Conservation (phyloP, 805 yeast species). For the Kodamaea sagamina region DNA sequence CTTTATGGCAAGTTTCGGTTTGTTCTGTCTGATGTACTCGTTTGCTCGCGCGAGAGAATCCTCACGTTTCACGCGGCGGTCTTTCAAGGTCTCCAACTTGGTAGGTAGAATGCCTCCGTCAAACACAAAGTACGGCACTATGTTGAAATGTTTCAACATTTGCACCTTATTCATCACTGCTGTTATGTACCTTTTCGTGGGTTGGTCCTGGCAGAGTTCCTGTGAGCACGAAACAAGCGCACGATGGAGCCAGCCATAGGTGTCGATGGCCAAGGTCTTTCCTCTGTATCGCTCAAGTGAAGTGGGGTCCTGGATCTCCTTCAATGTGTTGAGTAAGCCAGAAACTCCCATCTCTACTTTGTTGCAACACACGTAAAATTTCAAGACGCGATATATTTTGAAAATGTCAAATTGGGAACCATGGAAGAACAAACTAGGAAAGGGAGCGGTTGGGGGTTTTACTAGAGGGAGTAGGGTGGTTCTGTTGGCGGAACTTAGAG, state of each 20-base stretch:
- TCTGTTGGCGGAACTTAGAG: no score
- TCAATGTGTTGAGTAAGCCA: conserved; percentile 78
- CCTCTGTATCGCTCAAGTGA: conserved; percentile 67
- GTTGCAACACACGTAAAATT: neutral
- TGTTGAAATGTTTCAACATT: conserved; percentile 65
- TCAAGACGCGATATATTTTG: no score
- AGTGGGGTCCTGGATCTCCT: conserved; percentile 65
- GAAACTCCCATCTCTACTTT: conserved; percentile 67
- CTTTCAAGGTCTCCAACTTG: conserved; percentile 70
- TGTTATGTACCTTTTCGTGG: conserved; percentile 71
- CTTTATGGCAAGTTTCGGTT: conserved; percentile 60
- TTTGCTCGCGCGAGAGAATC: conserved; percentile 61
- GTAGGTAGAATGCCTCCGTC: conserved; percentile 89
- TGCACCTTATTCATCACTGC: conserved; percentile 67
- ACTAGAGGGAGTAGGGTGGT: no score
- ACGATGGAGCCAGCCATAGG: conserved; percentile 94
- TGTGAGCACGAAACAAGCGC: conserved; percentile 81
- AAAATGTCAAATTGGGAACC: no score
- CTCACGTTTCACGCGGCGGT: conserved; percentile 57
- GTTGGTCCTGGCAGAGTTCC: conserved; percentile 70
- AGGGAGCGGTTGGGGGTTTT: no score
- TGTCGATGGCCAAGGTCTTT: conserved; percentile 84
- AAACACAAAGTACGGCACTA: conserved; percentile 84
- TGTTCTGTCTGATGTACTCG: conserved; percentile 52
- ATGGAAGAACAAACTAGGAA: no score